Percentiles rank a stretch among this genome's conserved stretches.
phyloP scores from a whole-genome alignment of 768 basidiomycete genomes.

The Lactarius pseudohatsudake region DNA sequence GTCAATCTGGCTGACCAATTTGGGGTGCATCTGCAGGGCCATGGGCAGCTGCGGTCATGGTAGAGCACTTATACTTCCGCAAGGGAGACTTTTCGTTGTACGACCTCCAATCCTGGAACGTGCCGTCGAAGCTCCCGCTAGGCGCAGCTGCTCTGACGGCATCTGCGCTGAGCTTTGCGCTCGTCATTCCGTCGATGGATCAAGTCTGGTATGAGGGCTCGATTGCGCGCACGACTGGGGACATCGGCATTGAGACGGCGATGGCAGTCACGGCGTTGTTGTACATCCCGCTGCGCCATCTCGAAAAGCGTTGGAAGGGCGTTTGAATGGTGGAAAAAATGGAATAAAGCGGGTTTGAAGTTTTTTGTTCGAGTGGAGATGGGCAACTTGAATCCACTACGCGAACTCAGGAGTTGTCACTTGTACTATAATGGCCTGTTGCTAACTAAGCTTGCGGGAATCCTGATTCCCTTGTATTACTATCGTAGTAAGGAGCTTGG shows the following conservation, averaged over 20 bases:
- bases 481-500: too few species aligned
- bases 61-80: slow-evolving; percentile 70
- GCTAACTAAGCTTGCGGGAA: too few species aligned
- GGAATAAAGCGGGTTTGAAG: background rate
- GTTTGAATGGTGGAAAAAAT: background rate
- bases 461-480: too few species aligned
- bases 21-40: slow-evolving; percentile 37
- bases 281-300: slow-evolving; percentile 53
- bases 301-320: slow-evolving; percentile 32
- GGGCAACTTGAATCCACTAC: too few species aligned
- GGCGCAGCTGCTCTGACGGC: slow-evolving; percentile 63
- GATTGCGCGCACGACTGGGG: slow-evolving; percentile 60
- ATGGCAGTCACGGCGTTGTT: slow-evolving; percentile 46
- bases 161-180: slow-evolving; percentile 48
- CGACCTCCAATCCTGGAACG: slow-evolving; percentile 54
- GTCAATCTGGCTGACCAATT: slow-evolving; percentile 51
- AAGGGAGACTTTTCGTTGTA: slow-evolving; percentile 49
- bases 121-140: slow-evolving; percentile 51
- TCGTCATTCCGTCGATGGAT: slow-evolving; percentile 66
- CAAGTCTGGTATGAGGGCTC: slow-evolving; percentile 73
- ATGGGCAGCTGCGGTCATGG: slow-evolving; percentile 58
- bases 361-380: background rate
- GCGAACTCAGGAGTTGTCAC: too few species aligned
- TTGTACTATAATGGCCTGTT: too few species aligned
- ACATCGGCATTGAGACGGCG: slow-evolving; percentile 69